Base-by-base conservation (phyloP, 2,329 filamentous ascomycete species). In the Cercospora janseana region DNA sequence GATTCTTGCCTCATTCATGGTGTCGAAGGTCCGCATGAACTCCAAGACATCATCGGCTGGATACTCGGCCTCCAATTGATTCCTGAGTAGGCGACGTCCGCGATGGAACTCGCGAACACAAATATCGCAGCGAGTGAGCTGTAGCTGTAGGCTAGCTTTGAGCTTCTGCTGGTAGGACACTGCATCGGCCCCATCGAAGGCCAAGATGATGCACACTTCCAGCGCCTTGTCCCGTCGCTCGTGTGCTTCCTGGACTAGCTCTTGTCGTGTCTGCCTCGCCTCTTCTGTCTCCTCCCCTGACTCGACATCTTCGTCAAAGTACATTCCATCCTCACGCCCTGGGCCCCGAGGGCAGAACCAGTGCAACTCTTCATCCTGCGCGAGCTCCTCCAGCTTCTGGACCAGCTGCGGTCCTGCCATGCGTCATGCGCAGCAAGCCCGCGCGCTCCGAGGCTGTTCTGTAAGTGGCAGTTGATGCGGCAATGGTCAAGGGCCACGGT, bases 21-120 rank as follows among this genome's bases (percentile, higher is more conserved):
- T 57, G 54, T 78, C 75, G 28, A 76, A 57, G 3, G 66, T 64
- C 5, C 66, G 58, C 58, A 76, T 66, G 59, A 78, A 78, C 0
- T 58, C 54, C 6, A 56, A 56, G 6, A 77, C 73, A 32, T 75
- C 70, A 0, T 76, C 72, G 9, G 69, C 65, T 27, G 73, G 69
- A 54, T 72, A 77, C 24, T 72, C 59, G 6, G 69, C 67, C 46
- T 72, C 65, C 21, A 78, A 63, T 13, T 62, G 63, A 12, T 64
- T 61, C 37, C 65, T 68, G 60, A 76, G 67, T 43, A 72, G 67
- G 3, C 61, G 60, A 31, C 74, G 63, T 6, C 68, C 67, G 41
- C 72, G 70, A 59, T 78, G 73, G 50, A 72, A 78, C 20, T 74
- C 68, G 13, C 75, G 69, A 23, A 77, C 69, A 60, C 75, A 78